Evolutionary conservation across 208 protist species (phyloP), one percentile per base, ranked within the genome.

Genomic region (Histomonas meleagridis): DNA sequence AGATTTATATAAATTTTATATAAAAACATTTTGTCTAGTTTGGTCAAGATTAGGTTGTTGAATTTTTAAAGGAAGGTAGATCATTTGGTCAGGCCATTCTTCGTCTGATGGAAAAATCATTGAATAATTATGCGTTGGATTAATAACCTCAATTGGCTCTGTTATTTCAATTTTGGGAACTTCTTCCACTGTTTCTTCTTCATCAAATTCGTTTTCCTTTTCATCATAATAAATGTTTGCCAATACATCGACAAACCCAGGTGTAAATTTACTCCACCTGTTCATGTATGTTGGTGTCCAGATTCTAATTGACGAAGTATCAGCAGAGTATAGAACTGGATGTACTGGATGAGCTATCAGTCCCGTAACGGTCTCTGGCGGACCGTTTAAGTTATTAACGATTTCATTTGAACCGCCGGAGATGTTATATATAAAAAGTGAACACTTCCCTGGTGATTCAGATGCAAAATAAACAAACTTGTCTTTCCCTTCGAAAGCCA

Each of bases 201-300:
- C 46, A 38, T 86, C 76, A 55, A 86, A 86, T 55, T 86, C 76
- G 38, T 86, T 46, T 86, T 86, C 76, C 38, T 28, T 86, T 48
- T 86, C 76, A 9, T 86, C 18, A 55, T 86, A 86, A 9, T 46
- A 12, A 16, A 43, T 46, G 16, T 86, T 86, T n/a, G 43, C 46
- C 0, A 46, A 10, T 32, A 55, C 76, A 55, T 35, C 46, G 1
- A 55, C 21, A 46, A 86, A 86, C 10, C 76, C 76, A 26, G 76
- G 76, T 26, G 55, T 86, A 21, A 86, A 86, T 18, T 86, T 43
- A 2, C 26, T 26, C 76, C 76, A 86, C 51, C 40, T 51, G 76
- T 86, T 86, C 26, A 51, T 18, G 32, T 46, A 86, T 55, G 76
- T 86, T 55, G 76, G 76, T 0, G 76, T 49, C 76, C 76, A 86